Evolutionary conservation across 164 flowering plant genomes (phyloP), one percentile per base, ranked within the genome.

Genomic region (Berberis vulgaris): DNA sequence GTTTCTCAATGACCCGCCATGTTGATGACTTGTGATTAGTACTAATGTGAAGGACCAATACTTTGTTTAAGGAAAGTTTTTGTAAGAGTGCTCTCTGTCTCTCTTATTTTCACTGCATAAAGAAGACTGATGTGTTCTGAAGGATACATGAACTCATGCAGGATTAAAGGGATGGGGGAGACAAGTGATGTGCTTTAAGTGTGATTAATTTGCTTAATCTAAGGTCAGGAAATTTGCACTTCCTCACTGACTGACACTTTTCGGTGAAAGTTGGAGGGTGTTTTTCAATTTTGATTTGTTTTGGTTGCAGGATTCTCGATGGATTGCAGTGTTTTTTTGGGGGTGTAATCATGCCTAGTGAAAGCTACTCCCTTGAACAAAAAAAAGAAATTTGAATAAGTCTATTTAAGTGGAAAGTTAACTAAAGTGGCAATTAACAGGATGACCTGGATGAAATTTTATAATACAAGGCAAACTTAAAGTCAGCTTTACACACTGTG

Each of bases 251-350:
- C 59, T 60, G 54, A 53, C 65, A 74, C 96, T 88, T 88, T 84
- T 84, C 81, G 83, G 82, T 83, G 95, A 79, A 83, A 81, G 83
- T 68, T 54, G 59, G 55, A 69, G 62, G 59, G 45, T 49, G 70
- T 45, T 72, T 67, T 57, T 44, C 59, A 67, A 49, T 71, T 70
- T 84, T 77, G 59, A 45, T 72, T 77, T 71, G 61, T 44, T 73
- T 60, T 41, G 57, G 54, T 66, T 63, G 80, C 83, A 74, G 81
- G 79, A 82, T 63, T 82, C 71, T 65, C 77, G 80, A 75, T 60
- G 81, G 49, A 60, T 39, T 83, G 88, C 80, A 72, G 60, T 73
- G 85, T 86, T 82, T 83, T 85, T 86, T 77, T 65, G 85, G 83
- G 79, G 68, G 38, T 73, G 72, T 74, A 77, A 85, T 85, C 72